phyloP scores from a whole-genome alignment of 2,329 filamentous ascomycete species.

The Emericellopsis atlantica region DNA sequence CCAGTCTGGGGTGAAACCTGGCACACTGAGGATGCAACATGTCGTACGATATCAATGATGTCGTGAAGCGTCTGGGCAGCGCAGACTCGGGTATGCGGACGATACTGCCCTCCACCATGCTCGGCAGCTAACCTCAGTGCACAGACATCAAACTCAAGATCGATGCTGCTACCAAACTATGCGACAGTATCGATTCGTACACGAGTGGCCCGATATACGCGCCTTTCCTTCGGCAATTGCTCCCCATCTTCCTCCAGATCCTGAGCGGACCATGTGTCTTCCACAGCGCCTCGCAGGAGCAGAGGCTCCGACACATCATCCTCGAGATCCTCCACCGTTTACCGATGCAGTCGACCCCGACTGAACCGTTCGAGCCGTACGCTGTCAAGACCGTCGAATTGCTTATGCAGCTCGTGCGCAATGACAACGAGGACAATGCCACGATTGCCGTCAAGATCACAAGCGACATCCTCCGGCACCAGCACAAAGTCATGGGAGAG shows the following conservation, averaged over 20 bases:
- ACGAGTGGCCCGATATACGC: constrained; percentile 65
- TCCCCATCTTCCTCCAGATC: constrained; percentile 81
- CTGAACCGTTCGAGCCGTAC: constrained; percentile 77
- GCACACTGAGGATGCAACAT: too few species aligned
- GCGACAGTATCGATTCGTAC: constrained; percentile 86
- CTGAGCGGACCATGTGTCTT: constrained; percentile 81
- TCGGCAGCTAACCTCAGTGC: not conserved
- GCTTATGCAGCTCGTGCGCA: constrained; percentile 75
- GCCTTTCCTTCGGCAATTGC: constrained; percentile 72
- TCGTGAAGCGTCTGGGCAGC: constrained; percentile 45
- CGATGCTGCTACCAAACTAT: constrained; percentile 71
- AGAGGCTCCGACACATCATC: constrained; percentile 87
- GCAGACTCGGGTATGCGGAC: constrained; percentile 38
- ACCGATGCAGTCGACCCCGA: constrained; percentile 54
- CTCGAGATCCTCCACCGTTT: constrained; percentile 91
- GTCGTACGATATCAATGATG: constrained; percentile 37
- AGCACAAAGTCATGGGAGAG: constrained; percentile 63
- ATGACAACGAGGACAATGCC: constrained; percentile 97
- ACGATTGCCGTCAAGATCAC: constrained; percentile 97
- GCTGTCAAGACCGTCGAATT: constrained; percentile 82
- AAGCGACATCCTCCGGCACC: constrained; percentile 91
- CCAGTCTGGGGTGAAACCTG: too few species aligned
- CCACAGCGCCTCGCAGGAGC: constrained; percentile 78
- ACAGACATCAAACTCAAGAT: constrained; percentile 72
- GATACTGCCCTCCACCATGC: not conserved